These are phyloP conservation scores for Fraxinus excelsior DNA, from an alignment of 257 asterid species.

Conservation along the genomic window DNA sequence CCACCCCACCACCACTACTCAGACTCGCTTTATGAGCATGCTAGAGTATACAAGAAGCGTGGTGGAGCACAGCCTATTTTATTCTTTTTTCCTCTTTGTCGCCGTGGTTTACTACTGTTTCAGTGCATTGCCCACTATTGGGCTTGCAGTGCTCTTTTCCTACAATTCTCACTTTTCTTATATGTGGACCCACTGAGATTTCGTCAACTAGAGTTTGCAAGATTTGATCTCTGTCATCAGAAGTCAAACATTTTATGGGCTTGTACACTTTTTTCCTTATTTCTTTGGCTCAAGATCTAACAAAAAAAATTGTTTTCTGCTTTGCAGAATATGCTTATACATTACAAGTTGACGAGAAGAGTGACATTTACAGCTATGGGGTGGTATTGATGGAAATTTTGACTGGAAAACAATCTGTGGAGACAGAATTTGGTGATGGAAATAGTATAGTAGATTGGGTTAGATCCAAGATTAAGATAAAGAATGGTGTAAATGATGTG, in stretches of 20 bases:
- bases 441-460: constrained; percentile 48
- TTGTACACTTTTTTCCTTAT: neutral
- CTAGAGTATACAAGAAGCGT: constrained; percentile 26
- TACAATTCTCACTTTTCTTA: constrained; percentile 38
- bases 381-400: constrained; percentile 60
- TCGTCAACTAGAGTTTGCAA: constrained; percentile 16
- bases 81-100: constrained; percentile 33
- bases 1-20: neutral
- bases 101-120: constrained; percentile 37
- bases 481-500: constrained; percentile 45
- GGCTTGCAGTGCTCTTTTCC: constrained; percentile 46
- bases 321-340: constrained; percentile 61
- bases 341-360: constrained; percentile 57
- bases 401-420: constrained; percentile 54
- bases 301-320: neutral
- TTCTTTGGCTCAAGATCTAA: neutral
- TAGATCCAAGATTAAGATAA: constrained; percentile 43
- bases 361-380: constrained; percentile 60
- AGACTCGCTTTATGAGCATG: neutral
- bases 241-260: constrained; percentile 3
- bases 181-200: constrained; percentile 59
- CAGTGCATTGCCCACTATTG: constrained; percentile 40
- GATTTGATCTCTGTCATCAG: neutral
- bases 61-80: constrained; percentile 30
- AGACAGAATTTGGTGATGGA: constrained; percentile 60